Conservation (phyloP, 495 filamentous ascomycete genomes). For the Aspergillus diversus region DNA sequence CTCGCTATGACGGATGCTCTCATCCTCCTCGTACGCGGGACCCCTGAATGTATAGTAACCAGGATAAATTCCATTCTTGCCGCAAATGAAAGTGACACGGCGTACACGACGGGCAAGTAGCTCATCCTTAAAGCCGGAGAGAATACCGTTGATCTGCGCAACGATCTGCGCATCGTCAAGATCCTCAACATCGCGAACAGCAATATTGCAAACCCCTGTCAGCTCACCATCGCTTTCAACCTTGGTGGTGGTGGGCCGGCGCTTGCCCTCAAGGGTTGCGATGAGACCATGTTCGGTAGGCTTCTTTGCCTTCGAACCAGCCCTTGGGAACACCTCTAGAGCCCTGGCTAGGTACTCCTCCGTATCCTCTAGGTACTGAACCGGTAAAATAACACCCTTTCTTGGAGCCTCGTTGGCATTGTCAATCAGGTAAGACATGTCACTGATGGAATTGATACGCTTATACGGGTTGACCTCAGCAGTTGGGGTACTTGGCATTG, state of each 20-base stretch:
- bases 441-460: conserved; percentile 90
- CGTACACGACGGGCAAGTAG: conserved; percentile 79
- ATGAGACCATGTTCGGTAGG: conserved; percentile 57
- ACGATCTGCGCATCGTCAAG: conserved; percentile 83
- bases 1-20: conserved; percentile 95
- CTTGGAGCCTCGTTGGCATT: conserved; percentile 76
- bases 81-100: conserved; percentile 94
- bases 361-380: conserved; percentile 89
- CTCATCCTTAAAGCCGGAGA: conserved; percentile 84
- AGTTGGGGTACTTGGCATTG: conserved; percentile 83
- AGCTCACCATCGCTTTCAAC: conserved; percentile 71
- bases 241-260: conserved; percentile 57
- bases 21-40: conserved; percentile 84
- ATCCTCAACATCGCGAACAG: conserved; percentile 86
- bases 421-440: conserved; percentile 84
- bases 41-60: conserved; percentile 98
- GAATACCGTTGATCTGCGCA: conserved; percentile 68
- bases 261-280: conserved; percentile 73
- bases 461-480: conserved; percentile 66
- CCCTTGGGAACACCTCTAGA: conserved; percentile 75
- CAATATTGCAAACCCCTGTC: conserved; percentile 88
- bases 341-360: conserved; percentile 83
- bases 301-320: conserved; percentile 47
- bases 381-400: conserved; percentile 92
- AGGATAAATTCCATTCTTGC: conserved; percentile 91